These are phyloP conservation scores for Cordyceps cicadae DNA, from an alignment of 2,329 filamentous ascomycete species.

Conservation along the genomic window DNA sequence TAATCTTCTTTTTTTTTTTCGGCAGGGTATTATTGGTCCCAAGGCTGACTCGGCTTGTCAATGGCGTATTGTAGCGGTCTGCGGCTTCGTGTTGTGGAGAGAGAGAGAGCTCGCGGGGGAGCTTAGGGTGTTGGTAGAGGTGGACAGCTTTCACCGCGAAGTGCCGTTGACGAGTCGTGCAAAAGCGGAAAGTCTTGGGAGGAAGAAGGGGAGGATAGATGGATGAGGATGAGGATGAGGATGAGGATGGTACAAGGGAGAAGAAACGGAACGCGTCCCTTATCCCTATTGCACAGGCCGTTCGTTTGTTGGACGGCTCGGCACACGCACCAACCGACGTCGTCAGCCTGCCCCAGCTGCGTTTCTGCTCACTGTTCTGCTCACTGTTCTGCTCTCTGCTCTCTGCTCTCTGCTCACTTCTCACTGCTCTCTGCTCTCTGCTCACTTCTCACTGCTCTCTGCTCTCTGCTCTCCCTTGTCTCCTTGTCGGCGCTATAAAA, in stretches of 20 bases:
- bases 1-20: background rate
- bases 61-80: slow-evolving; percentile 6
- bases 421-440: too few species aligned
- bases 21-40: background rate
- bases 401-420: too few species aligned
- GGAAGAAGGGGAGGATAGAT: background rate
- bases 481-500: background rate
- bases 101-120: background rate
- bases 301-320: too few species aligned
- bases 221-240: background rate
- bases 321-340: too few species aligned
- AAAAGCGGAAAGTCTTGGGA: background rate
- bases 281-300: background rate
- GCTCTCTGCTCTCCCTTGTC: background rate
- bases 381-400: too few species aligned
- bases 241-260: background rate
- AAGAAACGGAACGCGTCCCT: background rate
- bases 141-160: too few species aligned
- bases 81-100: background rate
- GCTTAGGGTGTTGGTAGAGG: background rate
- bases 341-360: background rate
- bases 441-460: too few species aligned
- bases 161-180: background rate
- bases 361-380: background rate
- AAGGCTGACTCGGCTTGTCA: background rate